Evolutionary conservation across 257 asterid species (phyloP), one percentile per base, ranked within the genome.

Genomic region (Nicotiana benthamiana): DNA sequence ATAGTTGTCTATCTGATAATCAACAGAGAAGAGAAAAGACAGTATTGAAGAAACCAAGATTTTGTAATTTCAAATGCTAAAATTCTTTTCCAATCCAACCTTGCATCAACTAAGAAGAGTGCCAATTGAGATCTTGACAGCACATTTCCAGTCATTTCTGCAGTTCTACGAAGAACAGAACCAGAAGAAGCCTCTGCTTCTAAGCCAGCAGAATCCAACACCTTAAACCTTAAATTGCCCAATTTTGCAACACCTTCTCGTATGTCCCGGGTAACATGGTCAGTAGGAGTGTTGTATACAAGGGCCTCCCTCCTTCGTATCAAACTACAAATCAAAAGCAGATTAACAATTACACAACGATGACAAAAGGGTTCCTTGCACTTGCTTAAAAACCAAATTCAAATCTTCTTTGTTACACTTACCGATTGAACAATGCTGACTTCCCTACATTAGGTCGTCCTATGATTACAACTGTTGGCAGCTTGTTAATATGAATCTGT

Each of bases 121-220:
- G 91, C 93, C 63, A 87, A 48, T 53, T 92, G 96, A 83, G 97
- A 87, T 84, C 84, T 90, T 80, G 84, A 87, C 81, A 95, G 89
- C 84, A 93, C 96, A 80, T 88, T 91, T 82, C 84, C 89, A 13
- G 98, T 96, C 99, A 94, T 96, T 80, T 88, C 90, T 51, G 99
- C 96, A 56, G 98, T 96, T 89, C 98, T 90, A 57, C 93, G 88
- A 75, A 92, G 97, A 83, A 96, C 97, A 86, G 98, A 92, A 88
- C 99, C 97, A 11, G 97, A 92, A 74, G 99, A 91, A 63, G 97
- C 98, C 89, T 94, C 97, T 30, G 99, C 99, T 89, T 96, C 98
- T 85, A 96, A 86, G 81, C 99, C 97, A 83, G 99, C 99, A 56
- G 99, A 96, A 90, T 96, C 99, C 85, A 96, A 84, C 81, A 96